Conservation (phyloP, 352 stramenopile species). For the Phytopythium boreale region DNA sequence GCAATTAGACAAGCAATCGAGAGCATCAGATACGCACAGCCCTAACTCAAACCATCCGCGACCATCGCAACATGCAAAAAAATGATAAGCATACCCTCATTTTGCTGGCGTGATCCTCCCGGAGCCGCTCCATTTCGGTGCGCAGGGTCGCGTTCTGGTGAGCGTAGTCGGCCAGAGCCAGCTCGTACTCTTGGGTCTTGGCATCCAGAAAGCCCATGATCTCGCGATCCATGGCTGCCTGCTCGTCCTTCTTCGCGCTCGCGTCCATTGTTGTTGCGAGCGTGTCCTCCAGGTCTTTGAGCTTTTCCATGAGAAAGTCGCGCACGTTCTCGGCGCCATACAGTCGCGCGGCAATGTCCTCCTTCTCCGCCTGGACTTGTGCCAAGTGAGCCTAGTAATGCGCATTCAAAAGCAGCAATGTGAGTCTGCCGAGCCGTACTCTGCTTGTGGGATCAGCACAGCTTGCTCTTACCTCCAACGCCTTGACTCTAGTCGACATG, state of each 20-base stretch:
- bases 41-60: too few species aligned
- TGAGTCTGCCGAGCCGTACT: neutral
- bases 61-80: too few species aligned
- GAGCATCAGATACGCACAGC: neutral
- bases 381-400: conserved; percentile 41
- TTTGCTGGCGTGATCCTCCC: conserved; percentile 58
- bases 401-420: neutral
- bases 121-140: conserved; percentile 38
- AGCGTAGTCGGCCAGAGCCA: conserved; percentile 44
- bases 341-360: conserved; percentile 65
- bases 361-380: conserved; percentile 72
- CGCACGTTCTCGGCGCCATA: conserved; percentile 77
- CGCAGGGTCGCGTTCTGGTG: conserved; percentile 53
- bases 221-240: conserved; percentile 65
- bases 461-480: conserved; percentile 42
- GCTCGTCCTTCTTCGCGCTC: conserved; percentile 60
- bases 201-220: conserved; percentile 84
- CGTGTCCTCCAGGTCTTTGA: conserved; percentile 73
- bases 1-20: neutral
- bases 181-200: conserved; percentile 75
- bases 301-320: conserved; percentile 84
- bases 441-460: neutral
- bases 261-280: conserved; percentile 52
- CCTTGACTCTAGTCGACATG: conserved; percentile 74
- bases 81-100: conserved; percentile 36